A percentile compares a stretch with the other conserved stretches of the same genome.
Conservation (phyloP, 257 asterid species). For the Solanum acaule region DNA sequence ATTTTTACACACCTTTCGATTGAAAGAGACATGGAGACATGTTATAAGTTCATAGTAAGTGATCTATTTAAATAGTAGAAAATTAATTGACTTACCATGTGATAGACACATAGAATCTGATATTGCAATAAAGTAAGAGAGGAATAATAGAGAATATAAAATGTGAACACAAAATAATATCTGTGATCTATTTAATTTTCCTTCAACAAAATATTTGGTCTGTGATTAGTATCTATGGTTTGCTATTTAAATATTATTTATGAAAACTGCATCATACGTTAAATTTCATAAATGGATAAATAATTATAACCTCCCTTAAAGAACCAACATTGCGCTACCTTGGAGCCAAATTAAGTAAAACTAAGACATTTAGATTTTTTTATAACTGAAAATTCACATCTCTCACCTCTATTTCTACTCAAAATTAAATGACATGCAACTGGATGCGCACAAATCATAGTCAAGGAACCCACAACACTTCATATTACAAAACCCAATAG, state of each 20-base stretch:
- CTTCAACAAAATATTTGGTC: neutral
- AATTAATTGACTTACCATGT: neutral
- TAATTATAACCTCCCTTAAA: neutral
- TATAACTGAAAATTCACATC: neutral
- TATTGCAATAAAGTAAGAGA: neutral
- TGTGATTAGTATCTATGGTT: neutral
- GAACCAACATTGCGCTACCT: neutral
- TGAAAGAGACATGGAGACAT: neutral
- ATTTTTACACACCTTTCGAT: neutral
- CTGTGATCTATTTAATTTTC: neutral
- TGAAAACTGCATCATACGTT: too few relatives aligned
- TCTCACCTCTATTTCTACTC: neutral
- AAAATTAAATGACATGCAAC: too few relatives aligned
- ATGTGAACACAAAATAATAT: neutral
- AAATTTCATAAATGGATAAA: neutral
- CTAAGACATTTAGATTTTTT: neutral
- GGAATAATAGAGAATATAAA: neutral
- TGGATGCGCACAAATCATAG: too few relatives aligned
- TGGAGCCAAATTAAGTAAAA: neutral
- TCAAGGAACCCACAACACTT: too few relatives aligned
- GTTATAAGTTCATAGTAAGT: neutral
- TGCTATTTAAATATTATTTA: neutral
- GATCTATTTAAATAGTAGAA: neutral
- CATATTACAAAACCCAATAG: too few relatives aligned
- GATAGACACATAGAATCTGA: neutral